phyloP scores from a whole-genome alignment of 2,329 filamentous ascomycete species.

The Aspergillus fumigatiaffinis region DNA sequence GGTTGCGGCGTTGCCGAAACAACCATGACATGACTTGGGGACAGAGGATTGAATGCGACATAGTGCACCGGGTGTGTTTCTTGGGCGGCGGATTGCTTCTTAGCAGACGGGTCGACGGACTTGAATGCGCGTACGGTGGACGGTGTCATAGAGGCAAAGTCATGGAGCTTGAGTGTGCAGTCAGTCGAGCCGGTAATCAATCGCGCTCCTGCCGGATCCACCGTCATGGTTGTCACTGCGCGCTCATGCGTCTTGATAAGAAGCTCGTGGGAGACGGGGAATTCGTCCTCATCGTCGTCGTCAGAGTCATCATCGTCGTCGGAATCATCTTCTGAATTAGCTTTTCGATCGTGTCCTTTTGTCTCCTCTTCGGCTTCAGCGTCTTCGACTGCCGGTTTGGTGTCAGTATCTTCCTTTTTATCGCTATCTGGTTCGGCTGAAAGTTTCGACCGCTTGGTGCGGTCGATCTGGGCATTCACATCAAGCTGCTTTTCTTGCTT shows the following conservation, averaged over 20 bases:
- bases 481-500: conserved; percentile 72
- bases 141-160: conserved; percentile 93
- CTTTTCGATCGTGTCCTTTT: conserved; percentile 20
- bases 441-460: conserved; percentile 61
- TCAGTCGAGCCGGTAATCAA: conserved; percentile 89
- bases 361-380: conserved; percentile 20
- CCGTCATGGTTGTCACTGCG: conserved; percentile 74
- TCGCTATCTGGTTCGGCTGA: conserved; percentile 25
- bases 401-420: conserved; percentile 21
- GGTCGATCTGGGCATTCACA: conserved; percentile 74
- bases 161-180: conserved; percentile 86
- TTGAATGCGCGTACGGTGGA: conserved; percentile 93
- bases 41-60: conserved; percentile 78
- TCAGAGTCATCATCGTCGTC: conserved; percentile 50
- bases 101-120: conserved; percentile 78
- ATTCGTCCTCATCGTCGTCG: conserved; percentile 74
- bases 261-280: conserved; percentile 88
- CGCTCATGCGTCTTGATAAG: conserved; percentile 88
- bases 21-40: conserved; percentile 77
- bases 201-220: conserved; percentile 80
- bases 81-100: conserved; percentile 64
- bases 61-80: conserved; percentile 88
- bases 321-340: conserved; percentile 39
- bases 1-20: conserved; percentile 86
- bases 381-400: conserved; percentile 15